Evolutionary conservation across 306 rosid genomes (phyloP).

Genomic region (Vigna angularis): DNA sequence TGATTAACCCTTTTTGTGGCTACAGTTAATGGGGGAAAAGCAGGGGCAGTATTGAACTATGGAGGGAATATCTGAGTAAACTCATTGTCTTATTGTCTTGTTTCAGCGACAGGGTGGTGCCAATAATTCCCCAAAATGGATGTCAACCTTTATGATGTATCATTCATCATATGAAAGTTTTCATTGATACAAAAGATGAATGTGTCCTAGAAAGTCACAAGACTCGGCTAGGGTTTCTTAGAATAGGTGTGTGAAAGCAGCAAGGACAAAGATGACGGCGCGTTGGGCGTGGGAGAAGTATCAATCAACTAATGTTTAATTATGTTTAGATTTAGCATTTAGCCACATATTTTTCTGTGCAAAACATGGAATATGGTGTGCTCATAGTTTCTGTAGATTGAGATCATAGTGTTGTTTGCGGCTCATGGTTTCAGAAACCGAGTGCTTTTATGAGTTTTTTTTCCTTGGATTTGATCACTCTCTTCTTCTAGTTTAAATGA

Average conservation of each 20-base stretch:
- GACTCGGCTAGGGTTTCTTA: constrained; percentile 37
- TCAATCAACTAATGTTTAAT: background rate
- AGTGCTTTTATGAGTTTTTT: background rate
- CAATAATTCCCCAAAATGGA: constrained; percentile 25
- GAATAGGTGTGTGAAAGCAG: constrained; percentile 1
- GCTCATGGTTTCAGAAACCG: constrained; percentile 9
- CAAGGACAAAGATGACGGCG: constrained; percentile 22
- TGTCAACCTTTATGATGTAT: constrained; percentile 6
- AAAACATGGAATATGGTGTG: background rate
- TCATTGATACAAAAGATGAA: constrained; percentile 24
- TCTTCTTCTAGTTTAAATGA: background rate
- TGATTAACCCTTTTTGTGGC: background rate
- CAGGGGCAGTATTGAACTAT: constrained; percentile 28
- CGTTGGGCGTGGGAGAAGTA: background rate
- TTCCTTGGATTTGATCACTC: background rate
- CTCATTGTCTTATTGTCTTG: constrained; percentile 5
- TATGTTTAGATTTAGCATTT: background rate
- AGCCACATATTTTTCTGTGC: background rate
- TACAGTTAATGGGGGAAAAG: constrained; percentile 17
- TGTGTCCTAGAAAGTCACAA: background rate
- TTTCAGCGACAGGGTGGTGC: constrained; percentile 8
- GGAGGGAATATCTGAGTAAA: background rate
- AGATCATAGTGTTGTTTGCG: background rate
- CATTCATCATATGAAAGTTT: constrained; percentile 20
- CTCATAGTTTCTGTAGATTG: constrained; percentile 22